These are phyloP conservation scores for Diatrype stigma DNA, from an alignment of 2,329 filamentous ascomycete species.

Conservation along the genomic window DNA sequence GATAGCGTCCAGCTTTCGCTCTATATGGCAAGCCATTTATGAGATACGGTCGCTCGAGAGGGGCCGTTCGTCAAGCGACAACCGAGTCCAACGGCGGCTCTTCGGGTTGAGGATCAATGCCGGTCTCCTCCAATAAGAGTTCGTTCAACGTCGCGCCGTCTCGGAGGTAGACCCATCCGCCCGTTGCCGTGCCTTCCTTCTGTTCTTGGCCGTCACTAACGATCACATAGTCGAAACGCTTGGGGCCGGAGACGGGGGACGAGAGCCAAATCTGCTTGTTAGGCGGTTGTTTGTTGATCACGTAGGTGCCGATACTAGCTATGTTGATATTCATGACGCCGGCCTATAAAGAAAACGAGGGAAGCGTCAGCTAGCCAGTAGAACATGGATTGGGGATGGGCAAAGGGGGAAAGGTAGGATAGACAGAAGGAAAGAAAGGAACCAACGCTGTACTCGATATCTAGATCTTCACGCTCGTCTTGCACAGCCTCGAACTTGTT, in stretches of 20 bases:
- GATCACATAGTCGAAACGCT: conserved; percentile 88
- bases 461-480: conserved; percentile 70
- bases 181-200: conserved; percentile 70
- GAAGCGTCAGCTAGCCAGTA: background rate
- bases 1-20: background rate
- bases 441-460: conserved; percentile 84
- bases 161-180: conserved; percentile 83
- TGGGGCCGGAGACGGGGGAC: conserved; percentile 84
- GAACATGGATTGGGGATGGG: background rate
- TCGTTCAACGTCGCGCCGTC: conserved; percentile 74
- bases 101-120: conserved; percentile 50
- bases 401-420: conserved; percentile 2
- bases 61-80: background rate
- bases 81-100: background rate
- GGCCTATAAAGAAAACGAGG: conserved; percentile 57
- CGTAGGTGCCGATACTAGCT: conserved; percentile 71
- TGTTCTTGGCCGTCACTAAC: conserved; percentile 67
- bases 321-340: conserved; percentile 79
- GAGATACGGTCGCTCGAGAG: background rate
- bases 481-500: conserved; percentile 66
- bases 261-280: conserved; percentile 98
- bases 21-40: background rate
- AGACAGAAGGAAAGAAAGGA: background rate
- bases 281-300: conserved; percentile 97
- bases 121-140: conserved; percentile 72